Conservation (phyloP, 2,329 filamentous ascomycete genomes). For the Falciphora oryzae region DNA sequence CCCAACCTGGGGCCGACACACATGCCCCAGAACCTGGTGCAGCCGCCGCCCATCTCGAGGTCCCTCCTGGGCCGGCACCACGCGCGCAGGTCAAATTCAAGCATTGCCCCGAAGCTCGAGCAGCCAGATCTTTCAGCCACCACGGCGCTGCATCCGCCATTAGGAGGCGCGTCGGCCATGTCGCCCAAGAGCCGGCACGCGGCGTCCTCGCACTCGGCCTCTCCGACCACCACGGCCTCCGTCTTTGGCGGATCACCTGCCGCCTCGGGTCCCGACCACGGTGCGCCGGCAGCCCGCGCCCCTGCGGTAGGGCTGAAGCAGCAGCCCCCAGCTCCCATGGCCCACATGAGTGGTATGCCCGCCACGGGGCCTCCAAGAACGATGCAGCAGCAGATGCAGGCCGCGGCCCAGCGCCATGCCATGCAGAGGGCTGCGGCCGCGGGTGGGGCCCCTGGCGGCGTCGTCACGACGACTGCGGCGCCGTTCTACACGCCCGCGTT, state of each 20-base stretch:
- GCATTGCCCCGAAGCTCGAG: slow-evolving; percentile 69
- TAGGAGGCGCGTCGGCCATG: slow-evolving; percentile 48
- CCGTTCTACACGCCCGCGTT: slow-evolving; percentile 76
- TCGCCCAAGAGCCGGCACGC: slow-evolving; percentile 74
- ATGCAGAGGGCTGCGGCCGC: slow-evolving; percentile 9
- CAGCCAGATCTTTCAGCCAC: slow-evolving; percentile 33
- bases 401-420: slow-evolving; percentile 21
- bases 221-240: slow-evolving; percentile 45
- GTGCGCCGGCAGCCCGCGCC: slow-evolving; percentile 30
- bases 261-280: slow-evolving; percentile 41
- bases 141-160: slow-evolving; percentile 37
- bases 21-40: slow-evolving; percentile 62
- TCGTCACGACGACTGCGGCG: background rate
- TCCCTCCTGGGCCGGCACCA: slow-evolving; percentile 77
- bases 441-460: slow-evolving; percentile 6
- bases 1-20: slow-evolving; percentile 69
- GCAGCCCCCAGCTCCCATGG: slow-evolving; percentile 24
- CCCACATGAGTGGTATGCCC: slow-evolving; percentile 16
- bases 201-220: slow-evolving; percentile 67
- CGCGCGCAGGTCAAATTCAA: slow-evolving; percentile 63
- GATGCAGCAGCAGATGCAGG: slow-evolving; percentile 30
- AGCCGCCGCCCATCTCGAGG: slow-evolving; percentile 71
- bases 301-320: slow-evolving; percentile 32
- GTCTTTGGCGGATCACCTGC: slow-evolving; percentile 33
- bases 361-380: slow-evolving; percentile 13